phyloP scores from a whole-genome alignment of 768 basidiomycete species.

The Termitomyces sp. region DNA sequence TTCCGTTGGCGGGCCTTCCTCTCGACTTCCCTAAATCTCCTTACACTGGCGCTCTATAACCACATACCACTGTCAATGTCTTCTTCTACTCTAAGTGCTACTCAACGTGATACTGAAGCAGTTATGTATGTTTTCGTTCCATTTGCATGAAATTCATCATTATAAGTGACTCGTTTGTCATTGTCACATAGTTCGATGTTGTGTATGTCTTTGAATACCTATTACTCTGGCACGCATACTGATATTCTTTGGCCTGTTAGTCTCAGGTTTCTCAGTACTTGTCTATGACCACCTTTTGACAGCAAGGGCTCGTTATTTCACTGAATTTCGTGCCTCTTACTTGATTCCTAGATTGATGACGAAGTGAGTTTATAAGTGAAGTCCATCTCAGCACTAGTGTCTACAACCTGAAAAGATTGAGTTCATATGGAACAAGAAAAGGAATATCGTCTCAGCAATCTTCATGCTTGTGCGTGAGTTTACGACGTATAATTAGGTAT shows the following conservation, averaged over 20 bases:
- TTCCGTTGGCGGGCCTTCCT: background rate
- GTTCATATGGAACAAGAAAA: slow-evolving; percentile 15
- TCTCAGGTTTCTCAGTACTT: slow-evolving; percentile 14
- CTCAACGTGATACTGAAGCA: background rate
- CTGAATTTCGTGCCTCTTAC: background rate
- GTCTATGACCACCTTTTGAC: slow-evolving; percentile 15
- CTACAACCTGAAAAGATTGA: slow-evolving; percentile 7
- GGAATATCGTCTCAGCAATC: slow-evolving; percentile 8
- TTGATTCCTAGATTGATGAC: slow-evolving; percentile 7
- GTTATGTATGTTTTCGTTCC: slow-evolving; percentile 2
- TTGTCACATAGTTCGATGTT: slow-evolving; percentile 1
- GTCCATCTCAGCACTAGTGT: background rate
- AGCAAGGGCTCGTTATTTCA: background rate
- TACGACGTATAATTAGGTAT: background rate
- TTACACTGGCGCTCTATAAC: background rate
- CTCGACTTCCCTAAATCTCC: background rate
- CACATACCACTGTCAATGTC: background rate
- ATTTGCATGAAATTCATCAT: background rate
- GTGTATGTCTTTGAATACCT: slow-evolving; percentile 4
- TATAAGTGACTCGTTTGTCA: background rate
- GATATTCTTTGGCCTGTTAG: background rate
- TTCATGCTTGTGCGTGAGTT: slow-evolving; percentile 12
- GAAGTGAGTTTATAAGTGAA: slow-evolving; percentile 5
- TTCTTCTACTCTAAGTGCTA: background rate
- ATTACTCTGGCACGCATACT: background rate